Conservation (phyloP, 371 early-diverging fungal genomes). For the Sporodiniella umbellata region DNA sequence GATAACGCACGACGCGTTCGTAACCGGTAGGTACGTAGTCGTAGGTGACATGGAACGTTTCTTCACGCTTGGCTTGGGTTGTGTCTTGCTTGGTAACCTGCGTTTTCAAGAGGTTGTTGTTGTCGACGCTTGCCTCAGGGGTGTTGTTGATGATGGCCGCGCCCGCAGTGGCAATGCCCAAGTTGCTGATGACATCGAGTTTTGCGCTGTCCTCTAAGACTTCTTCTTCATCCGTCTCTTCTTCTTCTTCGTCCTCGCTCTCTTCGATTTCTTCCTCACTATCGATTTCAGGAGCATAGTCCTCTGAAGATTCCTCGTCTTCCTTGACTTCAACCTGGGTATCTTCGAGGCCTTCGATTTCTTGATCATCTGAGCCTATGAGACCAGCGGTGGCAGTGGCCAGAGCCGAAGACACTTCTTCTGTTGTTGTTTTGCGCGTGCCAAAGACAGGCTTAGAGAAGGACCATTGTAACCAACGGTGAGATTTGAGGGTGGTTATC, state of each 20-base stretch:
- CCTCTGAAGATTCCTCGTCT: constrained; percentile 30
- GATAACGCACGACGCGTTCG: constrained; percentile 37
- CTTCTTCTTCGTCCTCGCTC: constrained; percentile 8
- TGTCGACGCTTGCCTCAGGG: too few relatives aligned
- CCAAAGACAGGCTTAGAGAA: constrained; percentile 40
- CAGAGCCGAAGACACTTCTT: constrained; percentile 1
- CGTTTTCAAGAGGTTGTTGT: too few relatives aligned
- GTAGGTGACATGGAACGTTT: constrained; percentile 14
- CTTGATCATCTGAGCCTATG: constrained; percentile 1
- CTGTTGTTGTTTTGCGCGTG: constrained; percentile 2
- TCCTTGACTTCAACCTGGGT: constrained; percentile 17
- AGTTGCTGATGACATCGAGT: constrained; percentile 6
- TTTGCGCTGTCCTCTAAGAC: neutral
- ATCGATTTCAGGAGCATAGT: constrained; percentile 15
- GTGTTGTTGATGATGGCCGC: too few relatives aligned
- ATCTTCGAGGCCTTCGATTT: constrained; percentile 34
- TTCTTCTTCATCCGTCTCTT: neutral
- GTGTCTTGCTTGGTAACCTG: constrained; percentile 13
- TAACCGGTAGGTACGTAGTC: constrained; percentile 38
- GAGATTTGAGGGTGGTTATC: constrained; percentile 25
- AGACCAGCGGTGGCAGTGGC: neutral
- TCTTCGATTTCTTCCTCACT: constrained; percentile 19
- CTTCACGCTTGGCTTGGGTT: constrained; percentile 15
- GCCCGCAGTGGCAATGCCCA: constrained; percentile 20
- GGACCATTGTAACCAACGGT: constrained; percentile 34